Conservation (phyloP, 306 rosid genomes). For the Chamaecrista fasciculata region DNA sequence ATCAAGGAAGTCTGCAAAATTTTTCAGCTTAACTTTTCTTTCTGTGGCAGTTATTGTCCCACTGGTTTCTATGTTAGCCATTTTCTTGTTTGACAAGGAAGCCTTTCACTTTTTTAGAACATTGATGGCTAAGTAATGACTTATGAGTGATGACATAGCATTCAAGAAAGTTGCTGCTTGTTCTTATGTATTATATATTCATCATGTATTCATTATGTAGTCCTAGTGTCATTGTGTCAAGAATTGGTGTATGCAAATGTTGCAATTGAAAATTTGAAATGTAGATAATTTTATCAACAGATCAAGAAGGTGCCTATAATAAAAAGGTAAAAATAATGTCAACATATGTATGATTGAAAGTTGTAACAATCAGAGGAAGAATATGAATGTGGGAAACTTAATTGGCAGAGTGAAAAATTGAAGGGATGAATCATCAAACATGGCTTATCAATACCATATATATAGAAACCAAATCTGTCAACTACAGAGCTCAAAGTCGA, state of each 20-base stretch:
- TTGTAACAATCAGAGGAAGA: background rate
- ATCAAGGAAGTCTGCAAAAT: slow-evolving; percentile 31
- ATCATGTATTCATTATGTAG: slow-evolving; percentile 21
- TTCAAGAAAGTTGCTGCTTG: slow-evolving; percentile 27
- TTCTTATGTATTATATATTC: slow-evolving; percentile 29
- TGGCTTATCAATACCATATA: no score
- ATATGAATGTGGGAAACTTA: background rate
- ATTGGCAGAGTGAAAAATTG: background rate
- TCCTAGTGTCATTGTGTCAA: no score
- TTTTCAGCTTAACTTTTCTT: slow-evolving; percentile 33
- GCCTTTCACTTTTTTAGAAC: slow-evolving; percentile 29
- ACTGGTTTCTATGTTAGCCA: slow-evolving; percentile 38
- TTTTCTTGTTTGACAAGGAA: slow-evolving; percentile 43
- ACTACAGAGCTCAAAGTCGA: no score
- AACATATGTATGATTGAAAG: background rate
- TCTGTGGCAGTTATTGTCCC: slow-evolving; percentile 38
- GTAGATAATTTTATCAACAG: slow-evolving; percentile 15
- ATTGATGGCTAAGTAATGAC: slow-evolving; percentile 26
- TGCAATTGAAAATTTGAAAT: slow-evolving; percentile 10
- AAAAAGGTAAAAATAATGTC: background rate
- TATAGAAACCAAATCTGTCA: no score
- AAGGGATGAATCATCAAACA: background rate
- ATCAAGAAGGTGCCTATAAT: slow-evolving; percentile 25
- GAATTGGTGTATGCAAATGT: slow-evolving; percentile 22
- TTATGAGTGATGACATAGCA: slow-evolving; percentile 9